These are phyloP conservation scores for Scytalidium sp. DNA, from an alignment of 2,329 filamentous ascomycete genomes.

Conservation along the genomic window DNA sequence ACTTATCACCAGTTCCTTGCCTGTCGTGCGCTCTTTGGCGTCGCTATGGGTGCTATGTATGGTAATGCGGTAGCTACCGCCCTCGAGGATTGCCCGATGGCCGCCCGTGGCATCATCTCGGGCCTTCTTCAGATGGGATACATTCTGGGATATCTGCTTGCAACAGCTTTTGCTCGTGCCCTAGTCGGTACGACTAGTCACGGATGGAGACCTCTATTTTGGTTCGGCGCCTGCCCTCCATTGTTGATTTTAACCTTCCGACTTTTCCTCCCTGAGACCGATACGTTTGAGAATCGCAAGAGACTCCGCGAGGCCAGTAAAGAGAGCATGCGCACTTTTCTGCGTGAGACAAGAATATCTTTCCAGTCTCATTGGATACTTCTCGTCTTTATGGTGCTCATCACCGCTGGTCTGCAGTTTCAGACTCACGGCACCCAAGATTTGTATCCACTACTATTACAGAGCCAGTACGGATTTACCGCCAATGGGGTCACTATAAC, in stretches of 20 bases:
- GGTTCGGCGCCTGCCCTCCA: constrained; percentile 82
- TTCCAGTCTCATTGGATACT: constrained; percentile 77
- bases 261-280: constrained; percentile 74
- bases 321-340: constrained; percentile 63
- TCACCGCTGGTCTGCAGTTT: constrained; percentile 92
- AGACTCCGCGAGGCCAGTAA: constrained; percentile 57
- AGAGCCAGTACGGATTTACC: constrained; percentile 45
- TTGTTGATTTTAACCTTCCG: constrained; percentile 79
- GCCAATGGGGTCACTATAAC: constrained; percentile 56
- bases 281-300: constrained; percentile 66
- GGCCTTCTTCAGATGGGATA: constrained; percentile 3
- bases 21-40: constrained; percentile 67
- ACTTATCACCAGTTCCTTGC: constrained; percentile 52
- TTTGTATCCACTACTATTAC: constrained; percentile 58
- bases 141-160: constrained; percentile 3
- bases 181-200: constrained; percentile 75
- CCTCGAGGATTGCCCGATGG: constrained; percentile 48
- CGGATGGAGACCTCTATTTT: constrained; percentile 81
- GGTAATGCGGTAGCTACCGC: constrained; percentile 75
- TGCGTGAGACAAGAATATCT: constrained; percentile 74
- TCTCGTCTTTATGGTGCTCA: constrained; percentile 74
- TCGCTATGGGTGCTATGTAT: constrained; percentile 76
- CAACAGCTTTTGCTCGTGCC: constrained; percentile 42
- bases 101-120: constrained; percentile 1
- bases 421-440: constrained; percentile 39